Evolutionary conservation across 345 rosid species (phyloP).

Genomic region (Populus ilicifolia): DNA sequence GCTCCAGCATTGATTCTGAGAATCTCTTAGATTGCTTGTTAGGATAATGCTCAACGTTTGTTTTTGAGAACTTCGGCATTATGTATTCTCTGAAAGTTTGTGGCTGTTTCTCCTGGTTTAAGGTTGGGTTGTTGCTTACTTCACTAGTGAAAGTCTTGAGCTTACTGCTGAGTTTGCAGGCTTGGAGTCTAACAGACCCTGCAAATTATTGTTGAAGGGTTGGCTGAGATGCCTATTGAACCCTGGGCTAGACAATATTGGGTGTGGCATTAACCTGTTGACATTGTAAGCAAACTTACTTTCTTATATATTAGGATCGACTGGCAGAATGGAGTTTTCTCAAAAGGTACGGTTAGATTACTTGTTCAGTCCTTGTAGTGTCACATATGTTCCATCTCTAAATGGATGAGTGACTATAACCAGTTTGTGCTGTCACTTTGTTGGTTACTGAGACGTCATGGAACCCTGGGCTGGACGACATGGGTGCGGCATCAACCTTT

Average conservation of each 20-base stretch:
- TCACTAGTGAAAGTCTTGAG: background rate
- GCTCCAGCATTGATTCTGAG: background rate
- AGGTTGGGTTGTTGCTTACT: background rate
- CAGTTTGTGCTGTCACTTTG: background rate
- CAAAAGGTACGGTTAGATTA: no score
- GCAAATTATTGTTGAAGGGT: background rate
- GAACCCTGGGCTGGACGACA: background rate
- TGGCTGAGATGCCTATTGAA: background rate
- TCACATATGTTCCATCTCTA: no score
- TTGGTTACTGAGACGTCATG: background rate
- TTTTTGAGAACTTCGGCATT: background rate
- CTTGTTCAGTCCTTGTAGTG: no score
- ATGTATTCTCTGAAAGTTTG: background rate
- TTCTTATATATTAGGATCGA: no score
- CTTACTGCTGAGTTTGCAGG: background rate
- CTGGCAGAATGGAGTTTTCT: no score
- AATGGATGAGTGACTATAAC: background rate
- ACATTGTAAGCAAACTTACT: no score
- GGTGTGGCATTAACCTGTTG: no score
- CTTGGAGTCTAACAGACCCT: no score
- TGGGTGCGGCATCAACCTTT: background rate
- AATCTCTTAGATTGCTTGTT: background rate
- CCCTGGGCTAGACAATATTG: no score
- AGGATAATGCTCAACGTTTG: background rate
- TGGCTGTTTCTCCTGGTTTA: background rate